Base-by-base conservation (phyloP, 169 alveolate genomes). In the Babesia sp. region DNA sequence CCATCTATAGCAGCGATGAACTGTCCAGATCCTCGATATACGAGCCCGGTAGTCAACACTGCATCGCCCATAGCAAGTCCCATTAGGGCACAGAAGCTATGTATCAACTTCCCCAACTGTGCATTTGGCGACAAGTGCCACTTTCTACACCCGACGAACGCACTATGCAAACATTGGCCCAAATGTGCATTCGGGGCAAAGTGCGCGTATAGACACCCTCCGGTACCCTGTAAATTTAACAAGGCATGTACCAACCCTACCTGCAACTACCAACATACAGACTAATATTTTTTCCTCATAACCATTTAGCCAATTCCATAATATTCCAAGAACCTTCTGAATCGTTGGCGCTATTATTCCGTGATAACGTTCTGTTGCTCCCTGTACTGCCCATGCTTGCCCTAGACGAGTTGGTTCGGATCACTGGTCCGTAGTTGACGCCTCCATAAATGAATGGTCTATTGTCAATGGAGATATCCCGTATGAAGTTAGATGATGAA, bases 161-260 rank as follows among this genome's bases (percentile, higher is more conserved):
- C 51, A 14, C 22, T 48, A 39, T 81, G 89, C 71, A 71, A 72
- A 42, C 33, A 81, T 67, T 81, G 78, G 85, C 89, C 89, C 50
- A 61, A 71, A 24, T 81, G 89, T 26, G 7, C 82, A 34, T 81
- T 60, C 55, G 89, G 89, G 29, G 60, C 60, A 22, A 72, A 81
- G 28, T 81, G 89, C 75, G 85, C 79, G n/a, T 81, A 51, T 64
- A 39, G 39, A 16, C 89, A 81, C 68, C 89, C 89, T 0, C 71
- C 63, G 54, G 73, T 71, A n/a, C 73, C 71, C 4, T 71, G 73
- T 34, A 56, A 39, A 34, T 71, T 44, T 39, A 59, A 59, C 33
- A 69, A 54, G 54, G 9, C 31, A 6, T 64, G 74, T 37, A 48
- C 61, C 24, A 64, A 64, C 53, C 63, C 74, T 7, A 14, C 3